These are phyloP conservation scores for Microdochium trichocladiopsis DNA, from an alignment of 2,329 filamentous ascomycete genomes.

Conservation along the genomic window DNA sequence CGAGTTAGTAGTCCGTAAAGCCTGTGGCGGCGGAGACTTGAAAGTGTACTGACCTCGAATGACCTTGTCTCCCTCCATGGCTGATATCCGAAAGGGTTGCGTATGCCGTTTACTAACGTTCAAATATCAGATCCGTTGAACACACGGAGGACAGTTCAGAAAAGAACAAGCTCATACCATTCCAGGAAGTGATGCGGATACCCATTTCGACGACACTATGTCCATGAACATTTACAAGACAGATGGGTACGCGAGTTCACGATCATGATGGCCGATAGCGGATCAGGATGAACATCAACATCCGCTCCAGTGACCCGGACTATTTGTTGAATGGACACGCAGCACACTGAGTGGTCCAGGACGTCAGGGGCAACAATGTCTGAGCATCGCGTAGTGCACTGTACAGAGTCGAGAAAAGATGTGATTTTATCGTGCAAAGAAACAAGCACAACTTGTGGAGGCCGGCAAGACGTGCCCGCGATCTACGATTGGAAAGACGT, in stretches of 20 bases:
- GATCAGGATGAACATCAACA: no score
- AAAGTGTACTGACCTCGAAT: conserved; percentile 47
- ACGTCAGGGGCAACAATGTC: no score
- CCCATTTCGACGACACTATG: conserved; percentile 44
- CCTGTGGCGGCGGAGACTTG: background rate
- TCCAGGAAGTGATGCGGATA: conserved; percentile 80
- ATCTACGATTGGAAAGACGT: no score
- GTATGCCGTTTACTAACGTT: conserved; percentile 67
- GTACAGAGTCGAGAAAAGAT: no score
- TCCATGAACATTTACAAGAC: background rate
- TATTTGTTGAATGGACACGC: no score
- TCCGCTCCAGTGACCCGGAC: no score
- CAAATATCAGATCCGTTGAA: conserved; percentile 19
- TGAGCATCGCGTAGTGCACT: no score
- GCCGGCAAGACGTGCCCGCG: no score
- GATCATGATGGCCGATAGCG: background rate
- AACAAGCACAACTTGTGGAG: no score
- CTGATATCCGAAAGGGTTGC: conserved; percentile 77
- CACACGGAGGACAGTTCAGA: no score
- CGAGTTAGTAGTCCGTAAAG: conserved; percentile 1
- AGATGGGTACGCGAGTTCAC: background rate
- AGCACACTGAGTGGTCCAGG: background rate
- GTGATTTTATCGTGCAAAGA: no score
- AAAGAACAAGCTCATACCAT: conserved; percentile 57
- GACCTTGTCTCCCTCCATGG: conserved; percentile 70